Conservation (phyloP, 176 grass and related monocot genomes). For the Secale cereale region DNA sequence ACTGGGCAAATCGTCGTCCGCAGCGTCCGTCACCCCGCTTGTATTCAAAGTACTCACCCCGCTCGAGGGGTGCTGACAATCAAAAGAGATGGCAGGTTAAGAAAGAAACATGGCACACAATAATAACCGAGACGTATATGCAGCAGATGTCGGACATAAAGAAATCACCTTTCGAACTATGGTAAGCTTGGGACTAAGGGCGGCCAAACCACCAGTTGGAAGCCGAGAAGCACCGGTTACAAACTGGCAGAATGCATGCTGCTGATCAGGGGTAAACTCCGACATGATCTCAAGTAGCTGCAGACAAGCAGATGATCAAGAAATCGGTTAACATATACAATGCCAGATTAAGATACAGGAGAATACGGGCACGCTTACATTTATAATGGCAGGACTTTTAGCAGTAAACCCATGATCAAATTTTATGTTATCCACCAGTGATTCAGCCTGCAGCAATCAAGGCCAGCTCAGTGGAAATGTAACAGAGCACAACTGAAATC, state of each 20-base stretch:
- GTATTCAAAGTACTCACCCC: constrained; percentile 42
- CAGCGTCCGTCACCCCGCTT: constrained; percentile 47
- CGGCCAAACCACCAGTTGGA: constrained; percentile 80
- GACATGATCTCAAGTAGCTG: constrained; percentile 82
- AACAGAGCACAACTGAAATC: constrained; percentile 7
- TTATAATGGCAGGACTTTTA: constrained; percentile 71
- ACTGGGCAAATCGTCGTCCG: constrained; percentile 87
- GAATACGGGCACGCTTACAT: constrained; percentile 42
- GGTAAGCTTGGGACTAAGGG: constrained; percentile 78
- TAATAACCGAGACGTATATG: neutral
- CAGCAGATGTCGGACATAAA: neutral
- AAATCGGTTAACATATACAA: neutral
- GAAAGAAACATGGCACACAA: neutral
- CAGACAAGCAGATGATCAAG: constrained; percentile 24
- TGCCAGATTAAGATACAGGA: neutral
- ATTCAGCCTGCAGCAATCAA: constrained; percentile 52
- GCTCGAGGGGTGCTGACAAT: constrained; percentile 67
- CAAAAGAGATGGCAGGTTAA: constrained; percentile 17
- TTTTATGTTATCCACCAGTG: constrained; percentile 87
- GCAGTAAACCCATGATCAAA: constrained; percentile 98
- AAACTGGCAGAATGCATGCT: constrained; percentile 86
- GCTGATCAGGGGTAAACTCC: constrained; percentile 72
- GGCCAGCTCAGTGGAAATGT: neutral
- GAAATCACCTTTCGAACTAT: constrained; percentile 80
- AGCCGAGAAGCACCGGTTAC: constrained; percentile 76